These are phyloP conservation scores for Nephelium lappaceum DNA, from an alignment of 345 rosid genomes.

Conservation along the genomic window DNA sequence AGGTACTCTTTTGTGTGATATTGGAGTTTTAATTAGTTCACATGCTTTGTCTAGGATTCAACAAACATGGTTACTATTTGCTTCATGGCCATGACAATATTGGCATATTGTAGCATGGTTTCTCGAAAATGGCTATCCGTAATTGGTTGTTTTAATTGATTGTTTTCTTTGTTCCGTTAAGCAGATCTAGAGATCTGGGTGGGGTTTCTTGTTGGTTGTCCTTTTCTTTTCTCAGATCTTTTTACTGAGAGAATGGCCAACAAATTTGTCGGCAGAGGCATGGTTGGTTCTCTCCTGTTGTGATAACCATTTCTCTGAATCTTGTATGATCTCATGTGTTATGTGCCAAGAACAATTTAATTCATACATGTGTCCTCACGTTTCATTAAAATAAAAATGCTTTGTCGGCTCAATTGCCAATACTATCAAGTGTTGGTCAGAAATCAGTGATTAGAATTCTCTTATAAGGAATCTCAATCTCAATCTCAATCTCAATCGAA, in stretches of 20 bases:
- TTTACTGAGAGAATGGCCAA: background rate
- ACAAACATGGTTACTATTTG: no score
- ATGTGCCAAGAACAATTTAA: background rate
- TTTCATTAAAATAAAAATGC: conserved; percentile 1
- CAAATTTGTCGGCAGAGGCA: no score
- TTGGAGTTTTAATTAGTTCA: no score
- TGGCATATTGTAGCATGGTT: background rate
- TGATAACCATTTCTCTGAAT: no score
- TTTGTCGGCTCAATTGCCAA: background rate
- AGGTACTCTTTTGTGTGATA: no score
- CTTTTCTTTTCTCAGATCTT: background rate
- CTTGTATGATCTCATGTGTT: no score
- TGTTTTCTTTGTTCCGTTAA: background rate
- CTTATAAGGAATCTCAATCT: background rate
- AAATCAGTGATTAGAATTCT: background rate
- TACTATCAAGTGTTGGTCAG: background rate
- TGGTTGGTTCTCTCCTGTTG: background rate
- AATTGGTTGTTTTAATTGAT: background rate
- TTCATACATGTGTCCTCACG: background rate
- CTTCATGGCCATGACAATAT: background rate
- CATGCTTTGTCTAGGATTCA: no score
- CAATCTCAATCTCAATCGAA: background rate
- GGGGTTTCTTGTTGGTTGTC: background rate
- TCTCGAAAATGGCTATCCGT: background rate
- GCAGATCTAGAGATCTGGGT: background rate